phyloP scores from a whole-genome alignment of 257 asterid genomes.

The Solanum medicagineum region DNA sequence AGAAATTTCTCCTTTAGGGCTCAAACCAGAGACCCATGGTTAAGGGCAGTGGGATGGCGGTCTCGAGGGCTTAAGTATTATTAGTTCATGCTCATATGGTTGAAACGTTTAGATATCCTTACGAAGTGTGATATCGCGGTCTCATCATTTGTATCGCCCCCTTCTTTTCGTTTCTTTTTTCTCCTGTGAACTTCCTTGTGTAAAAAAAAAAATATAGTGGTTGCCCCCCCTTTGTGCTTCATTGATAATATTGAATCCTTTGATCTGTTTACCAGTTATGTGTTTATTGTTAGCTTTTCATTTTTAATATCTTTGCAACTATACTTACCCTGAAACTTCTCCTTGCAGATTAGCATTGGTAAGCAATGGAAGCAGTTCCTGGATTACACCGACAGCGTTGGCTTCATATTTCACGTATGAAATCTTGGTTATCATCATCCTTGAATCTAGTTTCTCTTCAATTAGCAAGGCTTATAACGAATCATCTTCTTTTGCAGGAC shows the following conservation, averaged over 20 bases:
- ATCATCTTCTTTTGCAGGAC: constrained; percentile 30
- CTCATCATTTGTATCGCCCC: not conserved
- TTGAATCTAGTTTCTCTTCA: not conserved
- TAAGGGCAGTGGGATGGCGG: not conserved
- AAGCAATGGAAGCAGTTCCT: constrained; percentile 84
- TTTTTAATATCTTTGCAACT: not conserved
- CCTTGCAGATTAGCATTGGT: constrained; percentile 74
- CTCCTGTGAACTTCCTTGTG: not conserved
- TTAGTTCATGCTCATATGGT: not conserved
- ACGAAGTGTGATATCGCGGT: not conserved
- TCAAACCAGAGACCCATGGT: not conserved
- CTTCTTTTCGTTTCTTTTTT: not conserved
- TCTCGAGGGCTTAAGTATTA: not conserved
- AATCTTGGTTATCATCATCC: not conserved
- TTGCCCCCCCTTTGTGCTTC: not conserved
- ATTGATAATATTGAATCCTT: not conserved
- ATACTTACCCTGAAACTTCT: not conserved
- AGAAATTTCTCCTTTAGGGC: not conserved
- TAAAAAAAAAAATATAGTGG: not conserved
- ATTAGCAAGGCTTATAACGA: not conserved
- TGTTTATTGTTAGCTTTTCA: not conserved
- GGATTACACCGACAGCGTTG: constrained; percentile 51
- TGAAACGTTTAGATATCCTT: not conserved
- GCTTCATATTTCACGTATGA: constrained; percentile 73
- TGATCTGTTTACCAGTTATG: not conserved